Percentiles rank a stretch among this genome's conserved stretches.
These are phyloP conservation scores for Suillus occidentalis DNA, from an alignment of 768 basidiomycete genomes.

Conservation along the genomic window DNA sequence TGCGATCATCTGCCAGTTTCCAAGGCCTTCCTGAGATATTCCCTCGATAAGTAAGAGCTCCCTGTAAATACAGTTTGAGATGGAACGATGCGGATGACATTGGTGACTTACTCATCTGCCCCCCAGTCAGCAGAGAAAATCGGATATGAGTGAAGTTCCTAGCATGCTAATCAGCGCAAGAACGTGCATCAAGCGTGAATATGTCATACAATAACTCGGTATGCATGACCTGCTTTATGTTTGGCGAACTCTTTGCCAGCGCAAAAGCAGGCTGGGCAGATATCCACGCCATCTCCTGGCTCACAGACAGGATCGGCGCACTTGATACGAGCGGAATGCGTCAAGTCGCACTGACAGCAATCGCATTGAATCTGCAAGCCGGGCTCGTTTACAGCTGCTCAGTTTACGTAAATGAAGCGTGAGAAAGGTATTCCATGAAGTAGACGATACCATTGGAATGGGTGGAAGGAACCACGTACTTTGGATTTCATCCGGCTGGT, in stretches of 20 bases:
- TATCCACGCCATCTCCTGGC: constrained; percentile 79
- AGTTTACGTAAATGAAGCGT: constrained; percentile 31
- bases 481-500: constrained; percentile 64
- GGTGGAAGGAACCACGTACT: constrained; percentile 39
- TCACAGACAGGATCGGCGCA: constrained; percentile 84
- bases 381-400: constrained; percentile 72
- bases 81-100: background rate
- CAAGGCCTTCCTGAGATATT: constrained; percentile 81
- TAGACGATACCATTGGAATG: background rate
- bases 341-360: constrained; percentile 82
- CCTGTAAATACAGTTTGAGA: constrained; percentile 39
- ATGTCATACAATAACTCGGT: constrained; percentile 80
- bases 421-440: constrained; percentile 22
- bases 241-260: constrained; percentile 84
- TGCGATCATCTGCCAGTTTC: constrained; percentile 96
- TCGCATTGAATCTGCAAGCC: constrained; percentile 86
- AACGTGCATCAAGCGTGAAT: constrained; percentile 9
- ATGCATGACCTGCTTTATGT: constrained; percentile 85
- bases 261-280: constrained; percentile 93
- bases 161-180: background rate
- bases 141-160: constrained; percentile 97
- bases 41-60: constrained; percentile 90
- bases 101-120: constrained; percentile 81
- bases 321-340: constrained; percentile 95
- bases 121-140: constrained; percentile 97